Evolutionary conservation across 495 filamentous ascomycete genomes (phyloP).

Genomic region (Neohortaea acidophila): DNA sequence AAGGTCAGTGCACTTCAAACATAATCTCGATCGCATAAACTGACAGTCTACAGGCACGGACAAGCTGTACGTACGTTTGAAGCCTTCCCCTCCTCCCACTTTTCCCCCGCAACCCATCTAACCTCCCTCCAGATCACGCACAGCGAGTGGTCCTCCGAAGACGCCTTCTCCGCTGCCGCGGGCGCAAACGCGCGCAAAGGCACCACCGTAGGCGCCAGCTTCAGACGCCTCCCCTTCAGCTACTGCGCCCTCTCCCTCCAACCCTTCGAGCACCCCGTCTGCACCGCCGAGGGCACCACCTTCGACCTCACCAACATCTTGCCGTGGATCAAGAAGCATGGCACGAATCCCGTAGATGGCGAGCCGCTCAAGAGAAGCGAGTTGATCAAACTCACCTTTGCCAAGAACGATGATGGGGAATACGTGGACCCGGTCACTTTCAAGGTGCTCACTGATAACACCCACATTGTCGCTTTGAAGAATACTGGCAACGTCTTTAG

Average conservation of each 20-base stretch:
- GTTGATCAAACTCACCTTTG: conserved; percentile 78
- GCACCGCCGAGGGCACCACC: conserved; percentile 27
- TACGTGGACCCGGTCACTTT: conserved; percentile 92
- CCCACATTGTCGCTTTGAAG: conserved; percentile 79
- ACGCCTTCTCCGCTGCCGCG: conserved; percentile 62
- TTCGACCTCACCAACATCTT: conserved; percentile 32
- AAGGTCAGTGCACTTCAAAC: conserved; percentile 30
- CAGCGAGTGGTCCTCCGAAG: conserved; percentile 84
- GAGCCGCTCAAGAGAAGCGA: conserved; percentile 61
- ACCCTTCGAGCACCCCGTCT: conserved; percentile 41
- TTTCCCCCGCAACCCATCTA: conserved; percentile 12
- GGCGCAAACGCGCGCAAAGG: conserved; percentile 49
- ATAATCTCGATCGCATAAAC: neutral
- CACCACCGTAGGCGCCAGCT: conserved; percentile 41
- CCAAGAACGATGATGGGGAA: conserved; percentile 85
- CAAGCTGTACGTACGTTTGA: conserved; percentile 60
- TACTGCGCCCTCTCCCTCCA: conserved; percentile 93
- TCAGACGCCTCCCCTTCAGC: conserved; percentile 90
- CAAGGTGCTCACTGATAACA: conserved; percentile 96
- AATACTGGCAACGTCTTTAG: conserved; percentile 90
- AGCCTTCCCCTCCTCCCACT: neutral
- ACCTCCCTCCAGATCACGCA: conserved; percentile 62
- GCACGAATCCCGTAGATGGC: conserved; percentile 79
- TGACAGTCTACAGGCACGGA: conserved; percentile 35
- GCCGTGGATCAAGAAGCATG: conserved; percentile 85